Conservation (phyloP, 106 monocot genomes). For the Apostasia ramifera region DNA sequence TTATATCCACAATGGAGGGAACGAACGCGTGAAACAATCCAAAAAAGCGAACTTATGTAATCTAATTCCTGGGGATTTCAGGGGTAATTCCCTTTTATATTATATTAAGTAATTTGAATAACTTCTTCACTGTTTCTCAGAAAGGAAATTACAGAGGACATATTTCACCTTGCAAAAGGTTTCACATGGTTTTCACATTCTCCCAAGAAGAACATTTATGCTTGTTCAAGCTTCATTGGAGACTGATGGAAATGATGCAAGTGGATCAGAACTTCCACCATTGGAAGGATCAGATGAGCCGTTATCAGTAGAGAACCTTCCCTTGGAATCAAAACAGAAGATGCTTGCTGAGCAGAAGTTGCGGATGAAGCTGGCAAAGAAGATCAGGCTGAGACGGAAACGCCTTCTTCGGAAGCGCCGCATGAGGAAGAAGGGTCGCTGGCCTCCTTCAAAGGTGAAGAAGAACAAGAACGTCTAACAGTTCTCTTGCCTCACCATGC, state of each 20-base stretch:
- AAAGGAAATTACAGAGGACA: background rate
- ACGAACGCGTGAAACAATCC: no score
- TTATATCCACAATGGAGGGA: no score
- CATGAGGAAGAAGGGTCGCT: conserved; percentile 91
- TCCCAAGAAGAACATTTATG: conserved; percentile 17
- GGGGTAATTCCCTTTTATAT: no score
- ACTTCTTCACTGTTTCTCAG: background rate
- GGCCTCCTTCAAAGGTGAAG: conserved; percentile 96
- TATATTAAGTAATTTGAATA: background rate
- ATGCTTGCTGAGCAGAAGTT: conserved; percentile 56
- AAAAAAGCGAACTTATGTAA: no score
- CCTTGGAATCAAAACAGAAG: conserved; percentile 69
- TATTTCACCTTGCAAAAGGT: conserved; percentile 8
- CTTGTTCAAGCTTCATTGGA: conserved; percentile 40
- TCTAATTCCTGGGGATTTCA: no score
- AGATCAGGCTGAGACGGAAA: conserved; percentile 62
- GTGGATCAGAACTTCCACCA: conserved; percentile 11
- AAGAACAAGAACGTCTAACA: conserved; percentile 77
- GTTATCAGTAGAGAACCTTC: conserved; percentile 52
- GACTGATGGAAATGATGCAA: conserved; percentile 25
- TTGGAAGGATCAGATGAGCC: conserved; percentile 26
- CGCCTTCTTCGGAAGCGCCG: conserved; percentile 66
- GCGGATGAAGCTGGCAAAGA: conserved; percentile 87
- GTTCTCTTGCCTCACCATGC: no score
- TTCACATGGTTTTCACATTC: conserved; percentile 2